Conservation (phyloP, 2,329 filamentous ascomycete species). For the Ambrosiella cleistominuta region DNA sequence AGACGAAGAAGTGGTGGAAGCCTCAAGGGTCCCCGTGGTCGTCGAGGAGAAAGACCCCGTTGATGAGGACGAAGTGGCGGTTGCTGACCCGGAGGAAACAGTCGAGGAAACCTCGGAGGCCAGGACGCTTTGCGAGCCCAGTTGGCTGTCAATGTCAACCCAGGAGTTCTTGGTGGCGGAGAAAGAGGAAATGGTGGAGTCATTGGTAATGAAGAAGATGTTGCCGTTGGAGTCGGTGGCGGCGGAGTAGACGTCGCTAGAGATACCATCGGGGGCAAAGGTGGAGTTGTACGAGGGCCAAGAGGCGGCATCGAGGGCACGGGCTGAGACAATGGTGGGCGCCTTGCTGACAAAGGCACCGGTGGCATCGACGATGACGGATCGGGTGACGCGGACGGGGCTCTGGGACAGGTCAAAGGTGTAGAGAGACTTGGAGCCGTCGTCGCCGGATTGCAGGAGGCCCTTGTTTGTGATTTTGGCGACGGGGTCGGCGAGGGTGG, state of each 20-base stretch:
- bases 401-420: conserved; percentile 57
- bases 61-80: conserved; percentile 18
- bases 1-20: conserved; percentile 14
- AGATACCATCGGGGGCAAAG: conserved; percentile 42
- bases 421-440: conserved; percentile 62
- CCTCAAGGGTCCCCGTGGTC: conserved; percentile 13
- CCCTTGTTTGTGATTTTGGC: conserved; percentile 42
- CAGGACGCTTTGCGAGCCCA: conserved; percentile 31
- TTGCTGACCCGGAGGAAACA: conserved; percentile 17
- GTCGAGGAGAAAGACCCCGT: conserved; percentile 16
- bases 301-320: conserved; percentile 37
- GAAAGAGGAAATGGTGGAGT: conserved; percentile 54
- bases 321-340: conserved; percentile 22
- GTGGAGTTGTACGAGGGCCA: conserved; percentile 70
- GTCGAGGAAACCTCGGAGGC: conserved; percentile 18
- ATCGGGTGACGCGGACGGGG: conserved; percentile 58
- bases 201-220: conserved; percentile 66
- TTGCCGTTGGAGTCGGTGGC: conserved; percentile 48
- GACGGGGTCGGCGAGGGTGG: conserved; percentile 43
- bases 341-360: conserved; percentile 36
- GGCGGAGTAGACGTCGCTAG: conserved; percentile 52
- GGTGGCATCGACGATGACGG: conserved; percentile 44
- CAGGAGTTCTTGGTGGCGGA: conserved; percentile 59
- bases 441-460: conserved; percentile 49
- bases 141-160: conserved; percentile 51